A percentile compares a stretch with the other conserved stretches of the same genome.
Conservation (phyloP, 1,284 basidiomycete species). For the Microbotryomycetes sp. region DNA sequence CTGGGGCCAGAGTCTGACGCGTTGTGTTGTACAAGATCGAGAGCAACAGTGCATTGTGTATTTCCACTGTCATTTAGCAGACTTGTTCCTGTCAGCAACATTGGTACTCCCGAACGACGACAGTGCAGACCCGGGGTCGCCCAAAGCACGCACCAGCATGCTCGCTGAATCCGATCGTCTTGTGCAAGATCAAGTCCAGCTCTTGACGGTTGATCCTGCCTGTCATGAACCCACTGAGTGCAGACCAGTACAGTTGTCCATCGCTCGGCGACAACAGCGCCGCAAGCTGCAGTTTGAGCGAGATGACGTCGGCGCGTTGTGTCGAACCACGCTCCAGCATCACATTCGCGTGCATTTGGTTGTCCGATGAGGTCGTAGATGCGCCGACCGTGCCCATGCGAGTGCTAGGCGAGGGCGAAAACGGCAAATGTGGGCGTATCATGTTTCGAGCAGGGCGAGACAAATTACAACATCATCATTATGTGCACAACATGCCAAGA, state of each 20-base stretch:
- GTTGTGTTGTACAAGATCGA: slow-evolving; percentile 46
- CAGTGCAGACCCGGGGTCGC: neutral
- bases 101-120: slow-evolving; percentile 1
- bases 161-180: slow-evolving; percentile 33
- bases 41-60: slow-evolving; percentile 46
- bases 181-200: slow-evolving; percentile 40
- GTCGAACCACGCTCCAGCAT: too few relatives aligned
- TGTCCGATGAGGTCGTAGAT: too few relatives aligned
- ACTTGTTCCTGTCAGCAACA: too few relatives aligned
- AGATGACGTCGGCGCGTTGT: slow-evolving; percentile 34
- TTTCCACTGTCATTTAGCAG: slow-evolving; percentile 38
- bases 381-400: too few relatives aligned
- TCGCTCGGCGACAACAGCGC: slow-evolving; percentile 23
- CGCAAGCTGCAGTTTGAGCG: slow-evolving; percentile 36
- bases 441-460: too few relatives aligned
- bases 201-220: slow-evolving; percentile 43
- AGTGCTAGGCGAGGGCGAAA: too few relatives aligned
- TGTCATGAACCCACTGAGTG: slow-evolving; percentile 42
- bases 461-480: too few relatives aligned
- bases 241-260: slow-evolving; percentile 42
- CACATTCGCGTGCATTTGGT: too few relatives aligned
- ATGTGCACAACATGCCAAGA: too few relatives aligned
- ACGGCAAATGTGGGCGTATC: too few relatives aligned
- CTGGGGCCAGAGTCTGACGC: slow-evolving; percentile 29
- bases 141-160: slow-evolving; percentile 1